A percentile compares a stretch with the other conserved stretches of the same genome.
Evolutionary conservation across 2,329 filamentous ascomycete species (phyloP).

Genomic region (Celoporthe dispersa): DNA sequence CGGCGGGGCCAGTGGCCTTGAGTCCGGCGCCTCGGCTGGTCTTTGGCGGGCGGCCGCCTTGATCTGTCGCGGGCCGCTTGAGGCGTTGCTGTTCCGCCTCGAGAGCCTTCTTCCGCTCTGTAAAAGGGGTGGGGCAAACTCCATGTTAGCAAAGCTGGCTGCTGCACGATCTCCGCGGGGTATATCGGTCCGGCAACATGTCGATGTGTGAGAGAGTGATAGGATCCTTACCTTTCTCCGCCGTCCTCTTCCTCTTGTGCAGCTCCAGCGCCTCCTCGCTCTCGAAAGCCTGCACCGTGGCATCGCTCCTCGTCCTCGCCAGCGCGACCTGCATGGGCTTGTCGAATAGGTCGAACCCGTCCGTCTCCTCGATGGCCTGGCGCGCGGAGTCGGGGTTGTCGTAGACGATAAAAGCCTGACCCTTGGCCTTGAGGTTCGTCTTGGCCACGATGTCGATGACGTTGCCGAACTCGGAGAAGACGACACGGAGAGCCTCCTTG

Average conservation of each 20-base stretch:
- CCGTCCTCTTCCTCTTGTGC: constrained; percentile 82
- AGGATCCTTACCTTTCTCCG: constrained; percentile 77
- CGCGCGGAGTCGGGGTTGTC: constrained; percentile 78
- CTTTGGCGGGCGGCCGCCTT: constrained; percentile 66
- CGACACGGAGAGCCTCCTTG: constrained; percentile 70
- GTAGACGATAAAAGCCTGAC: constrained; percentile 94
- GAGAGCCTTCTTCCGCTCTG: constrained; percentile 77
- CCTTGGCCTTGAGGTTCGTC: constrained; percentile 87
- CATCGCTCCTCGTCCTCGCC: constrained; percentile 84
- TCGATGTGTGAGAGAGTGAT: background rate
- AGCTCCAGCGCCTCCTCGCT: constrained; percentile 80
- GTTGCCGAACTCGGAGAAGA: constrained; percentile 89
- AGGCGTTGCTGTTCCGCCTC: constrained; percentile 78
- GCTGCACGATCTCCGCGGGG: background rate
- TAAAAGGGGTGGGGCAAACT: background rate
- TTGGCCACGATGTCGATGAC: constrained; percentile 74
- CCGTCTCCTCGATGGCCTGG: constrained; percentile 82
- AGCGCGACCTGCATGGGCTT: constrained; percentile 87
- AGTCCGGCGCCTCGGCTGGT: constrained; percentile 72
- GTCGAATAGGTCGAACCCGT: constrained; percentile 91
- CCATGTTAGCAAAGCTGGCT: background rate
- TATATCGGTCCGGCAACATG: background rate
- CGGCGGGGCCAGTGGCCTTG: constrained; percentile 72
- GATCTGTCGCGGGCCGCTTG: constrained; percentile 61
- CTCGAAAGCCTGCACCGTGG: constrained; percentile 76